Base-by-base conservation (phyloP, 1,284 basidiomycete genomes). In the Leucoagaricus sp. region DNA sequence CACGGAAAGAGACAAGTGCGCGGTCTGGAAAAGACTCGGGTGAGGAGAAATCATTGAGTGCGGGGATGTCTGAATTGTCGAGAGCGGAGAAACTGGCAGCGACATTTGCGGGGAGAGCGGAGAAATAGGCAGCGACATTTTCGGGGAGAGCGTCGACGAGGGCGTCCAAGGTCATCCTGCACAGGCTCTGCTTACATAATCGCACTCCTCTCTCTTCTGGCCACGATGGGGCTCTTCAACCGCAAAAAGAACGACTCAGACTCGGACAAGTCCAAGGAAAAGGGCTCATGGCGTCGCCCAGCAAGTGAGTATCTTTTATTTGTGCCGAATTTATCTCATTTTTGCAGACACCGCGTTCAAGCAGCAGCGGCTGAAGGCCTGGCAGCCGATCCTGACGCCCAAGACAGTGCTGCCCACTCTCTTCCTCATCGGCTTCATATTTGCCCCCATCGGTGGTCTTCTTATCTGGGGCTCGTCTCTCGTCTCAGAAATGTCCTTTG, bases 341-440 rank as follows among this genome's bases (percentile, higher is more conserved):
- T 54, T 44, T 53, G 29, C 59, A 85, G 94, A 98, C 75, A 99
- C 96, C 51, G 96, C 96, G 44, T 98, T 98, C 85, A 98, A 98
- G 78, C 97, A 99, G 73, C 97, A 99, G 75, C 92, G 97, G 57
- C 84, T 99, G 69, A 98, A 98, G 78, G 97, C 97, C 67, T 99
- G 97, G 97, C 97, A 99, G 81, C 97, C 97, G 17, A 98, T 99
- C 69, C 83, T 99, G 41, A 98, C 96, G 0, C 97, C 97, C 2
- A 94, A 94, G 73, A 96, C 95, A 1, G 97, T 99, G 13, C 82
- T 99, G 10, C 97, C 97, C 4, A 96, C 95, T 1, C 84, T 99
- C 53, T 97, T 99, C 75, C 85, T 98, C 66, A 86, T 98, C 66
- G 96, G 93, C 49, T 80, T 98, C 65, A 76, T 98, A 65, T 99